Base-by-base conservation (phyloP, 345 rosid genomes). In the Zanthoxylum bungeanum region DNA sequence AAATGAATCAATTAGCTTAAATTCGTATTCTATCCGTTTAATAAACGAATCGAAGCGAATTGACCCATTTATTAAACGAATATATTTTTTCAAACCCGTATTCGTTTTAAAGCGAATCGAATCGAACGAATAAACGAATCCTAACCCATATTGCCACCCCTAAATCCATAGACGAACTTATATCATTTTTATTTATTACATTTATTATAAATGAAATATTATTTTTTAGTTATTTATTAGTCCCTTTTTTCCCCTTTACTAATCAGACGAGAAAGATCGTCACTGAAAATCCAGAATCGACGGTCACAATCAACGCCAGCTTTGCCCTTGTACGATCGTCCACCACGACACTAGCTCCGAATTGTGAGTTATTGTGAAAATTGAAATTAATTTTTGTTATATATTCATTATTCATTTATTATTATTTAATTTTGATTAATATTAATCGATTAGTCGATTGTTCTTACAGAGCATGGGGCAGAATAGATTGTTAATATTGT, bases 401-500 rank as follows among this genome's bases (percentile, higher is more conserved):
- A 25, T n/a, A 7, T 9, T 21, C n/a, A n/a, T n/a, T 0, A 28
- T 12, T 30, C 25, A 4, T 64, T 17, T 1, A 0, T 22, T 22
- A 4, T 12, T 7, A 8, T 19, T n/a, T n/a, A n/a, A n/a, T 60
- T 25, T 64, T 1, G 17, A 1, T 1, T 42, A 50, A 3, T 60
- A 28, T 3, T 42, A 17, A n/a, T 37, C 46, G 22, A 11, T 60
- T 51, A 37, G 19, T 62, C 24, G 16, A 25, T 52, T 12, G 3
- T 40, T 47, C 16, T 68, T 51, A 76, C 85, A 86, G 89, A 72
- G 50, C 0, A 89, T 89, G 95, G 81, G 68, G 50, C 78, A 28
- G 58, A 84, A 57, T 56, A 62, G 79, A 71, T 77, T 65, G 81
- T 53, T 86, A n/a, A 57, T 80, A 9, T 36, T 80, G 66, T 76